Evolutionary conservation across 192 early-diverging fungal genomes (phyloP).

Genomic region (Phlyctochytrium arcticum): DNA sequence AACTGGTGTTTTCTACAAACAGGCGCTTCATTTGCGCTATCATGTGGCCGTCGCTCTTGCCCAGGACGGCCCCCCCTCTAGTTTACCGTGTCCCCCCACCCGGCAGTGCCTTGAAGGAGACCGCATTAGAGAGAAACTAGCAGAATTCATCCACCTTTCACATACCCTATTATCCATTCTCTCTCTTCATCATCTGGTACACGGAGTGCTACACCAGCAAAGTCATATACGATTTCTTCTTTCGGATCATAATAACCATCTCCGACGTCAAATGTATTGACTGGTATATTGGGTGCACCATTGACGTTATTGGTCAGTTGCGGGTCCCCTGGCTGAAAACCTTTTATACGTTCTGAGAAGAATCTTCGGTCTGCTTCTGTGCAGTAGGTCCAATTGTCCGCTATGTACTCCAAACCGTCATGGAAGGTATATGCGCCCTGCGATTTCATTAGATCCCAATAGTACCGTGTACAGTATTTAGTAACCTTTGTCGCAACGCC

Average conservation of each 20-base stretch:
- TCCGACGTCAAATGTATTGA: constrained; percentile 25
- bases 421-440: constrained; percentile 51
- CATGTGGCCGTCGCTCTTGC: too few relatives aligned
- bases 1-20: too few relatives aligned
- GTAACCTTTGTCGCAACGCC: constrained; percentile 44
- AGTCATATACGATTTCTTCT: constrained; percentile 15
- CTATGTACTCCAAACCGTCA: constrained; percentile 48
- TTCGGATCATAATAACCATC: constrained; percentile 34
- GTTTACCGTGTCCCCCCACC: constrained; percentile 8
- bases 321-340: constrained; percentile 41
- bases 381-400: constrained; percentile 54
- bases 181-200: constrained; percentile 25
- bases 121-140: background rate
- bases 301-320: constrained; percentile 30
- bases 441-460: background rate
- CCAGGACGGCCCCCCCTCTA: too few relatives aligned
- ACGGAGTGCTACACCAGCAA: constrained; percentile 18
- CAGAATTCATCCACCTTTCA: background rate
- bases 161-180: constrained; percentile 32
- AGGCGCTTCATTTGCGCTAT: too few relatives aligned
- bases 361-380: constrained; percentile 48
- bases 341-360: constrained; percentile 45
- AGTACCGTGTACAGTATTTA: background rate
- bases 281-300: constrained; percentile 19
- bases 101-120: constrained; percentile 15